A percentile compares a stretch with the other conserved stretches of the same genome.
Evolutionary conservation across 1,284 basidiomycete species (phyloP).

Genomic region (Coniferiporia sulphurascens): DNA sequence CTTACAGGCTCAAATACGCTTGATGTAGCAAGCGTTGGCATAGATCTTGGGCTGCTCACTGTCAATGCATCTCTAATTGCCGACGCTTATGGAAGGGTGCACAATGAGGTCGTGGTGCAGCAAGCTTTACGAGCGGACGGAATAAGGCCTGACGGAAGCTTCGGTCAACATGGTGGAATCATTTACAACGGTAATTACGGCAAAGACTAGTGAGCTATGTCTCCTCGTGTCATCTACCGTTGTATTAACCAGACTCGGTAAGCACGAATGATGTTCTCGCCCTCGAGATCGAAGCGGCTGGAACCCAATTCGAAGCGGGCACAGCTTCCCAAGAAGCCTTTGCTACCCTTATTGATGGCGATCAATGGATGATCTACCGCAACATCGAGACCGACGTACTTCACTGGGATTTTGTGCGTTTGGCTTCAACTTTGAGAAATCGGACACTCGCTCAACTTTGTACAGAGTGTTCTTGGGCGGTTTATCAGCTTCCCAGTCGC

Average conservation of each 20-base stretch:
- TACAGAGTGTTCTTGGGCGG: constrained; percentile 52
- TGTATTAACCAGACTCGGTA: neutral
- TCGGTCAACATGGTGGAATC: constrained; percentile 56
- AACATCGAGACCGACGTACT: constrained; percentile 50
- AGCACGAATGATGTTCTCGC: constrained; percentile 50
- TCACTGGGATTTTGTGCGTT: constrained; percentile 64
- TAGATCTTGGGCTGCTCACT: constrained; percentile 45
- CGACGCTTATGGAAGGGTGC: constrained; percentile 46
- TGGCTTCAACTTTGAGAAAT: neutral
- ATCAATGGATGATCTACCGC: constrained; percentile 63
- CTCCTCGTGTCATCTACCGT: neutral
- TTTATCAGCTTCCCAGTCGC: constrained; percentile 59
- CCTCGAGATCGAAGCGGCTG: constrained; percentile 47
- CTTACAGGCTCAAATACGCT: constrained; percentile 60
- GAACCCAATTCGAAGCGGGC: constrained; percentile 48
- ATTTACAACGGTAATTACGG: constrained; percentile 65
- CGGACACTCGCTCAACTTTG: neutral
- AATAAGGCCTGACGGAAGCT: constrained; percentile 58
- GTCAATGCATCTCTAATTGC: constrained; percentile 37
- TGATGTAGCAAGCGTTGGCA: constrained; percentile 52
- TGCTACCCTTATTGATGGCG: constrained; percentile 44
- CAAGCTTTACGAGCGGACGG: constrained; percentile 46
- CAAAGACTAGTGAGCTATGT: constrained; percentile 51
- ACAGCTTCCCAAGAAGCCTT: constrained; percentile 39
- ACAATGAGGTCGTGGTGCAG: constrained; percentile 45